Conservation (phyloP, 768 basidiomycete species). For the Megacollybia marginata region DNA sequence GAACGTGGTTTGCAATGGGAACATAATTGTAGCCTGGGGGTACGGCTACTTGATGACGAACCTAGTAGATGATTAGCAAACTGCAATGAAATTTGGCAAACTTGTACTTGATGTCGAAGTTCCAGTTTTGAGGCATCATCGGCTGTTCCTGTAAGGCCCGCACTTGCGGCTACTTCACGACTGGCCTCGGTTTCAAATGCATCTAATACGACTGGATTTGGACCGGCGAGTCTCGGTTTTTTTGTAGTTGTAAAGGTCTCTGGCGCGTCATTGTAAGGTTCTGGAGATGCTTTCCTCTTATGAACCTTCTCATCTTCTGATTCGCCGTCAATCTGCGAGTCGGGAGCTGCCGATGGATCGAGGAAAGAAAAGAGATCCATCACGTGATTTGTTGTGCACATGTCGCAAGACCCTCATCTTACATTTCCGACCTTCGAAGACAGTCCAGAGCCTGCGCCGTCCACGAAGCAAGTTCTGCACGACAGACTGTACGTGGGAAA, state of each 20-base stretch:
- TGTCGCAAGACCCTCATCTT: constrained; percentile 5
- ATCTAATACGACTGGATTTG: constrained; percentile 77
- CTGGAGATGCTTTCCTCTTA: not conserved
- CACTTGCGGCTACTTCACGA: constrained; percentile 83
- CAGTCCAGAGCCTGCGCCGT: constrained; percentile 9
- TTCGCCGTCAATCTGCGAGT: not conserved
- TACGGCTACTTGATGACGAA: constrained; percentile 93
- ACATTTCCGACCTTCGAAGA: constrained; percentile 15
- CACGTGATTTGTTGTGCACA: not conserved
- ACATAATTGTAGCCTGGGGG: constrained; percentile 88
- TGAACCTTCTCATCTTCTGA: not conserved
- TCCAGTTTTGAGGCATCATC: constrained; percentile 67
- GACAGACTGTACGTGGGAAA: constrained; percentile 91
- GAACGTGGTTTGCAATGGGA: constrained; percentile 87
- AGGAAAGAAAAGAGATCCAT: not conserved
- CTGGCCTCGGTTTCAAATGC: constrained; percentile 94
- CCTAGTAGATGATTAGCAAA: constrained; percentile 34
- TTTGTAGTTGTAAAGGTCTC: constrained; percentile 31
- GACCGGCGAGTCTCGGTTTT: constrained; percentile 51
- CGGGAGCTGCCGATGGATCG: not conserved
- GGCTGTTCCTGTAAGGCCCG: constrained; percentile 72
- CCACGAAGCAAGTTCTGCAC: constrained; percentile 30
- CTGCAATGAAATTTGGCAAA: not conserved
- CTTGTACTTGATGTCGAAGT: constrained; percentile 69
- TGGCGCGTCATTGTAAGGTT: not conserved